phyloP scores from a whole-genome alignment of 1,284 basidiomycete genomes.

The Kwoniella shivajii region DNA sequence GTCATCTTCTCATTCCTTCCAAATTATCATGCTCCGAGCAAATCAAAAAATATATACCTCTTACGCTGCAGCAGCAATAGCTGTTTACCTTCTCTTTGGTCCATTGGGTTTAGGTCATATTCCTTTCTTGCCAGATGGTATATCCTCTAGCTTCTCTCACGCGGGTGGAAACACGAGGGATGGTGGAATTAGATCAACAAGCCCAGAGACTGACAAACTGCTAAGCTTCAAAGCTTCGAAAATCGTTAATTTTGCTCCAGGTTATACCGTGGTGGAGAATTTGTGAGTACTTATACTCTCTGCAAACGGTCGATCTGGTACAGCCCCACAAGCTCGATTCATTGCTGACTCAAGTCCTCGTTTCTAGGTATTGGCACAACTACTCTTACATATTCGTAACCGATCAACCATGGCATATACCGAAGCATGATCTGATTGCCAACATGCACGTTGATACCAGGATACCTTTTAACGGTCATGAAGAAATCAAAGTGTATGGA shows the following conservation, averaged over 20 bases:
- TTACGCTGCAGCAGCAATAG: slow-evolving; percentile 7
- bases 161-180: slow-evolving; percentile 13
- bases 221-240: slow-evolving; percentile 17
- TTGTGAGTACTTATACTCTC: slow-evolving; percentile 20
- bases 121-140: slow-evolving; percentile 11
- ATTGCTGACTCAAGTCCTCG: neutral
- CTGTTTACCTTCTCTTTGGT: slow-evolving; percentile 9
- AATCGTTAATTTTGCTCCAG: slow-evolving; percentile 34
- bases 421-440: slow-evolving; percentile 45
- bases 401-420: slow-evolving; percentile 60
- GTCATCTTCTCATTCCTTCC: neutral
- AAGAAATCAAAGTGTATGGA: slow-evolving; percentile 15
- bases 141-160: neutral
- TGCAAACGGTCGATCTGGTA: neutral
- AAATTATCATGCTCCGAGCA: neutral
- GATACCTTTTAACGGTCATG: neutral
- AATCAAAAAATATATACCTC: neutral
- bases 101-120: slow-evolving; percentile 12
- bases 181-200: slow-evolving; percentile 16
- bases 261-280: slow-evolving; percentile 38
- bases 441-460: slow-evolving; percentile 51
- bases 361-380: slow-evolving; percentile 36
- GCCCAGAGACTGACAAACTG: slow-evolving; percentile 4
- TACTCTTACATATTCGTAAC: slow-evolving; percentile 34
- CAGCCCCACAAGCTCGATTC: neutral